Percentiles rank a stretch among this genome's conserved stretches.
These are phyloP conservation scores for Carex kokanica DNA, from an alignment of 176 grass and related monocot genomes.

Conservation along the genomic window DNA sequence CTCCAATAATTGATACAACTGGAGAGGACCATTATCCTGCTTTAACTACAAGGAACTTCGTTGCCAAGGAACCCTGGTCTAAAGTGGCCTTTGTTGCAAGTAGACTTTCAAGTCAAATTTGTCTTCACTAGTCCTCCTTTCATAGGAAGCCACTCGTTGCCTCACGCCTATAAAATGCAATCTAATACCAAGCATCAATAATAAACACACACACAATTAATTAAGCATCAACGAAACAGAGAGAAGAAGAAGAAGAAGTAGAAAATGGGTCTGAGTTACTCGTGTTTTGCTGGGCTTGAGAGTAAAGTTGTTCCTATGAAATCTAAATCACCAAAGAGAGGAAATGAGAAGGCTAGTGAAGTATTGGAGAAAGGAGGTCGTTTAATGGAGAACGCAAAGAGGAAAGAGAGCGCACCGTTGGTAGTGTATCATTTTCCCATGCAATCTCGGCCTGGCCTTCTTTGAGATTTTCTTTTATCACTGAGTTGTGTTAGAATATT, in stretches of 20 bases:
- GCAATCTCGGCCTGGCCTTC: constrained; percentile 40
- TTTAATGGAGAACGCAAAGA: constrained; percentile 8
- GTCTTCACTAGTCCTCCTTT: background rate
- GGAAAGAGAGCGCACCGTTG: constrained; percentile 9
- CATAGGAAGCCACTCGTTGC: background rate
- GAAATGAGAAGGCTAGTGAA: background rate
- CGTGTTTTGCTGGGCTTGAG: constrained; percentile 18
- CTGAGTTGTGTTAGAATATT: background rate
- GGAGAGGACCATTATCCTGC: too few relatives aligned
- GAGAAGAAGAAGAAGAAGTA: background rate
- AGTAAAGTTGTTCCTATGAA: constrained; percentile 11
- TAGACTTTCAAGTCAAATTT: background rate
- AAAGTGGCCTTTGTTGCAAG: background rate
- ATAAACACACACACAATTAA: background rate
- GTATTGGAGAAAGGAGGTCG: background rate
- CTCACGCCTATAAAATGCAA: background rate
- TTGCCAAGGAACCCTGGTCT: background rate
- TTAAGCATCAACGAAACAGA: background rate
- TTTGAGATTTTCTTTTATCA: constrained; percentile 14
- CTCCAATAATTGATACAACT: too few relatives aligned
- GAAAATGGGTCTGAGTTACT: constrained; percentile 22
- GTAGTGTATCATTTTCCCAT: constrained; percentile 37
- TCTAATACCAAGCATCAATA: background rate
- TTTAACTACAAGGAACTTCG: background rate
- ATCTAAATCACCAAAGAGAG: background rate